phyloP scores from a whole-genome alignment of 768 basidiomycete species.

The Daedaleopsis sinensis region DNA sequence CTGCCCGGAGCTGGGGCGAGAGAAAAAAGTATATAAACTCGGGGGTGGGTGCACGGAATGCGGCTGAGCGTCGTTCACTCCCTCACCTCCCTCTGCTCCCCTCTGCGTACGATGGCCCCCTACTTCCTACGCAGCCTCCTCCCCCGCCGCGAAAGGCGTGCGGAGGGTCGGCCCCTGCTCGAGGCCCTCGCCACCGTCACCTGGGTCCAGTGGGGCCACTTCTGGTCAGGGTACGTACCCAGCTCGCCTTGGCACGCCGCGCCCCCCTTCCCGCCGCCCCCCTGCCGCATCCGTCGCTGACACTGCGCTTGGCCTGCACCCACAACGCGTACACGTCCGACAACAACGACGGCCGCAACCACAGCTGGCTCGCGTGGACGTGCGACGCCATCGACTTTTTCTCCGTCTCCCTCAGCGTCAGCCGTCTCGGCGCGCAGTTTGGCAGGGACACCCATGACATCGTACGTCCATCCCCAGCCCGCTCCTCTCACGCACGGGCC shows the following conservation, averaged over 20 bases:
- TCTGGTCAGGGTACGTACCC: slow-evolving; percentile 49
- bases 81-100: slow-evolving; percentile 2
- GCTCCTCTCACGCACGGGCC: not conserved
- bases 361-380: slow-evolving; percentile 84
- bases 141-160: slow-evolving; percentile 40
- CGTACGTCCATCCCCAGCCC: slow-evolving; percentile 31
- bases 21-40: not conserved
- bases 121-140: slow-evolving; percentile 49
- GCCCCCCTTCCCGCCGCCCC: not conserved
- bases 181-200: slow-evolving; percentile 47
- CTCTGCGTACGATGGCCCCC: slow-evolving; percentile 44
- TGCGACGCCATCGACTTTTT: slow-evolving; percentile 90
- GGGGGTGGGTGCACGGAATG: not conserved
- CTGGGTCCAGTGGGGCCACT: slow-evolving; percentile 59
- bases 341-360: slow-evolving; percentile 12
- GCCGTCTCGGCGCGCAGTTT: slow-evolving; percentile 52
- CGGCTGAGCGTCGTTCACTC: not conserved
- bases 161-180: slow-evolving; percentile 43
- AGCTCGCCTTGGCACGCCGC: slow-evolving; percentile 11
- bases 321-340: slow-evolving; percentile 6
- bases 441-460: slow-evolving; percentile 44
- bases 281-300: slow-evolving; percentile 1
- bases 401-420: slow-evolving; percentile 65
- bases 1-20: not conserved
- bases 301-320: not conserved